phyloP scores from a whole-genome alignment of 805 yeast genomes.

The Wickerhamiella siamensis region DNA sequence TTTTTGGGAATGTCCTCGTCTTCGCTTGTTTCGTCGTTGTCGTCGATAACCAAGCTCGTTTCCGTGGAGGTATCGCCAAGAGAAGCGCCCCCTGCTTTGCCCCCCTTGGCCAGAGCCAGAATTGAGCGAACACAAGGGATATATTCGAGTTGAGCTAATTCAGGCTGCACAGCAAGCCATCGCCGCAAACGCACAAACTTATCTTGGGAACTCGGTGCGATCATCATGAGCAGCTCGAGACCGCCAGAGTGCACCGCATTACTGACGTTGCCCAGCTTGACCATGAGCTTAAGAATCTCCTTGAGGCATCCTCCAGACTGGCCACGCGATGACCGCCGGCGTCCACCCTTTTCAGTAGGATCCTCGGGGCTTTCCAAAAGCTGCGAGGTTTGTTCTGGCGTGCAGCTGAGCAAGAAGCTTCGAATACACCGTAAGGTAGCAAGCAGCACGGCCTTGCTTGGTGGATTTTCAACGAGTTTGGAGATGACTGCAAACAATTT shows the following conservation, averaged over 20 bases:
- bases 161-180: constrained; percentile 1
- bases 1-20: constrained; percentile 1
- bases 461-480: constrained; percentile 31
- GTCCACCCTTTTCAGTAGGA: too few species aligned
- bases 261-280: constrained; percentile 35
- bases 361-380: constrained; percentile 43
- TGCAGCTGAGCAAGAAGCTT: constrained; percentile 42
- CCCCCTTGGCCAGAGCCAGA: neutral
- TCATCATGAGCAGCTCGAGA: constrained; percentile 36
- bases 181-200: constrained; percentile 8
- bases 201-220: constrained; percentile 3
- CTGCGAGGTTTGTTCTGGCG: constrained; percentile 29
- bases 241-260: constrained; percentile 64
- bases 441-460: constrained; percentile 39
- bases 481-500: constrained; percentile 43
- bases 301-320: constrained; percentile 29
- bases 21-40: constrained; percentile 1
- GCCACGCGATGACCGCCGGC: too few species aligned
- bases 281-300: constrained; percentile 36
- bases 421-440: constrained; percentile 60
- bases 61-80: too few species aligned
- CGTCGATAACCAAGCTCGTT: neutral
- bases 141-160: neutral
- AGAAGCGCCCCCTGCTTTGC: neutral
- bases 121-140: neutral